Evolutionary conservation across 1,284 basidiomycete genomes (phyloP), one percentile per base, ranked within the genome.

Genomic region (Meira nashicola): DNA sequence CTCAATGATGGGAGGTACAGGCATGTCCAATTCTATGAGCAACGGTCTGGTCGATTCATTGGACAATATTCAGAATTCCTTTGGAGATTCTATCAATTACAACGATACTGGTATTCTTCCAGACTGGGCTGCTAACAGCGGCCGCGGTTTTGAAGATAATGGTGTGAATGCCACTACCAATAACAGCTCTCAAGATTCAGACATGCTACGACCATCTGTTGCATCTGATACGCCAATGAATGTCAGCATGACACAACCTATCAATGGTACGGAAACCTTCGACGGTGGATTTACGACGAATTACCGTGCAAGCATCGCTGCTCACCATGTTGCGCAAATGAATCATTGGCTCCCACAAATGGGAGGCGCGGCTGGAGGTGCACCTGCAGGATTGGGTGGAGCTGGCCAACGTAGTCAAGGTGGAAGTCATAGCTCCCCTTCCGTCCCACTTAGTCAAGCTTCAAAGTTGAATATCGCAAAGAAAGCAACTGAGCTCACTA

Each of bases 221-320:
- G 33, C 12, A n/a, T 12, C 40, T 17, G 14, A 40, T 44, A n/a
- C 53, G 48, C 48, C 48, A 33, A 33, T 33, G 28, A 33, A 8
- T 33, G 19, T 6, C n/a, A 19, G 51, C 12, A 17, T 19, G 10
- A 12, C n/a, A 8, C 14, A 39, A n/a, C 21, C 15, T 1, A 51
- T 19, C 52, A 33, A 58, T 25, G 17, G 12, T 15, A 37, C n/a
- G 23, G 38, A 14, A 21, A 48, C 25, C 1, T 10, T 5, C n/a
- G 19, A 28, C 23, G 17, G 19, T 33, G 23, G 5, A 1, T 6
- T 59, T 37, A 8, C 12, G n/a, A 39, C 28, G 2, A 41, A 49
- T 47, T 64, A 64, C 25, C 55, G 62, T 28, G 46, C 62, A 2
- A 46, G 51, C 12, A 64, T 64, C 23, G 55, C 60, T 12, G 62